Evolutionary conservation across 2,329 filamentous ascomycete species (phyloP), one percentile per base, ranked within the genome.

Genomic region (Coniochaeta hoffmannii): DNA sequence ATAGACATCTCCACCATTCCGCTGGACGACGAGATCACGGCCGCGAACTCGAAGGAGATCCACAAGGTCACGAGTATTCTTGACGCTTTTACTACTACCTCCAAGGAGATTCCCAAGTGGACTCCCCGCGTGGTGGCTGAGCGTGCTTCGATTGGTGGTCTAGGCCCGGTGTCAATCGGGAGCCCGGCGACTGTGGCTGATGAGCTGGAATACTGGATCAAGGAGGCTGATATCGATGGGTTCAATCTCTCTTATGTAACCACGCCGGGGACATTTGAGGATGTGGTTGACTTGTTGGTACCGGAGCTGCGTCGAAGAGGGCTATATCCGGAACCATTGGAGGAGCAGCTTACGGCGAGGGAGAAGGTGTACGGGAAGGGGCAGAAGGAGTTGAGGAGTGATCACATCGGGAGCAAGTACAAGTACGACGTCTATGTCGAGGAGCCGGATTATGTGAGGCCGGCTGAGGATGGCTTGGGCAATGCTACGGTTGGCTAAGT

Each of bases 291-390:
- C 31, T 57, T 78, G 56, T 61, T 80, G 28, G 66, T 79, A 34
- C 76, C 76, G 0, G 77, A 79, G 61, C 60, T 79, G 57, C 64
- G 73, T 54, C 66, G 66, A 17, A 64, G 75, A 6, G 72, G 71
- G 2, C 31, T 74, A 35, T 75, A 74, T 55, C 65, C 70, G 7
- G 58, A 58, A 35, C 51, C 56, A 26, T 36, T 49, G 24, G 70
- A 73, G 28, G 69, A 72, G 15, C 61, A 64, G n/a, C 59, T 78
- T 26, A 82, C 79, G 2, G 76, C 77, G 0, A 69, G 82, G 17
- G 84, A 87, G 68, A 86, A 80, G 68, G 70, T 86, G 0, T 86
- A 85, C 65, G 82, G 83, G 0, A 73, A 72, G 58, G 84, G 83
- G 0, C 83, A 86, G 65, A 74, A 67, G 6, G 71, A 74, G 14